Conservation (phyloP, 768 basidiomycete species). For the Suillus fuscotomentosus region DNA sequence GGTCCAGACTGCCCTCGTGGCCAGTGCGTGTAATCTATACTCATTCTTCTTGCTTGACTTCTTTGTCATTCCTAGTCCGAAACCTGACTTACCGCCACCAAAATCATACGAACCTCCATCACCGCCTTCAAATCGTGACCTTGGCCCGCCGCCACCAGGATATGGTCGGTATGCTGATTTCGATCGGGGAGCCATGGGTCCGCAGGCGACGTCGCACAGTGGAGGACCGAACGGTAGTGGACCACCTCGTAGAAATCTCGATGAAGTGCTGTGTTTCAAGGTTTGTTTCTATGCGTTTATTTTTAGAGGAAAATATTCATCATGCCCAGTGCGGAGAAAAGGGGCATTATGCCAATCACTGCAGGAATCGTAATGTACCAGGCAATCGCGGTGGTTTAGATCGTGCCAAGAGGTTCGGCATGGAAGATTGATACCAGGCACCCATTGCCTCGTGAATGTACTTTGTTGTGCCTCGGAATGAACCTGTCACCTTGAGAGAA, state of each 20-base stretch:
- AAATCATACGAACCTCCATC: slow-evolving; percentile 78
- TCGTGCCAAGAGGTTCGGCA: slow-evolving; percentile 34
- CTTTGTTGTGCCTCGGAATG: neutral
- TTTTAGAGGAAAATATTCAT: slow-evolving; percentile 8
- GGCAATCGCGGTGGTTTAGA: slow-evolving; percentile 87
- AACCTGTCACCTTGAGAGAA: neutral
- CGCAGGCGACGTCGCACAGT: slow-evolving; percentile 20
- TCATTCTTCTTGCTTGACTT: slow-evolving; percentile 8
- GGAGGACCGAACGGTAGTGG: slow-evolving; percentile 33
- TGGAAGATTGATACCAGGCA: slow-evolving; percentile 22
- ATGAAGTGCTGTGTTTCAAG: slow-evolving; percentile 88
- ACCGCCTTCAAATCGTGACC: slow-evolving; percentile 70
- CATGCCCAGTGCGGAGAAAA: slow-evolving; percentile 75
- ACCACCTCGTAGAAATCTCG: slow-evolving; percentile 66
- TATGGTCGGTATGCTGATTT: slow-evolving; percentile 83
- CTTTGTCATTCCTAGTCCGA: slow-evolving; percentile 54
- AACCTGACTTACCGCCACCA: slow-evolving; percentile 66
- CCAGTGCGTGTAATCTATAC: slow-evolving; percentile 60
- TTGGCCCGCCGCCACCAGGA: slow-evolving; percentile 90
- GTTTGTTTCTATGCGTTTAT: slow-evolving; percentile 35
- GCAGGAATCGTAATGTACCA: slow-evolving; percentile 86
- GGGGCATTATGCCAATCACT: slow-evolving; percentile 95
- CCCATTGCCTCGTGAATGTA: neutral
- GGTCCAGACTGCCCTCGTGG: slow-evolving; percentile 86
- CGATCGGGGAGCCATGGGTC: slow-evolving; percentile 50